A percentile compares a stretch with the other conserved stretches of the same genome.
These are phyloP conservation scores for Metschnikowia koreensis DNA, from an alignment of 805 yeast species.

Conservation along the genomic window DNA sequence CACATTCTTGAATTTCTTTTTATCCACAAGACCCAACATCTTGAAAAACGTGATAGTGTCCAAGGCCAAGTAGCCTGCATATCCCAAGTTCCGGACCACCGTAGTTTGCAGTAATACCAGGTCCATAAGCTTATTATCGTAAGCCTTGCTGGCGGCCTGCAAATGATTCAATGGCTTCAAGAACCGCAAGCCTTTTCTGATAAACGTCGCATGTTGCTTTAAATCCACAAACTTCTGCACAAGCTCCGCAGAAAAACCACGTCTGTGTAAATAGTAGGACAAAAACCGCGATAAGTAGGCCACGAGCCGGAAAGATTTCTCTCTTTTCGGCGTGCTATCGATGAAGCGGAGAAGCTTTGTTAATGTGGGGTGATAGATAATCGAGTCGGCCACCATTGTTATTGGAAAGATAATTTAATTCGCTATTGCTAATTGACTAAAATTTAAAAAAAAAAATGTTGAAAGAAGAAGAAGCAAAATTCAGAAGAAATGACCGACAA, in stretches of 20 bases:
- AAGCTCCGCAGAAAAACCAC: slow-evolving; percentile 49
- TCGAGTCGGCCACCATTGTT: slow-evolving; percentile 62
- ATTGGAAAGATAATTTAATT: background rate
- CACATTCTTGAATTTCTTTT: slow-evolving; percentile 45
- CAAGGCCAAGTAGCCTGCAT: slow-evolving; percentile 59
- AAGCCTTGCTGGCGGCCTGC: slow-evolving; percentile 63
- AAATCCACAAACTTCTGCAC: slow-evolving; percentile 53
- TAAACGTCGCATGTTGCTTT: slow-evolving; percentile 60
- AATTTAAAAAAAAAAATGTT: background rate
- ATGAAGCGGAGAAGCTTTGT: slow-evolving; percentile 59
- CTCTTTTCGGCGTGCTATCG: slow-evolving; percentile 72
- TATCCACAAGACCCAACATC: slow-evolving; percentile 54
- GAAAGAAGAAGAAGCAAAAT: too few relatives aligned
- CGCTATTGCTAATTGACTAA: background rate
- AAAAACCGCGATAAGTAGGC: slow-evolving; percentile 81
- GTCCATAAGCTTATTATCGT: slow-evolving; percentile 69
- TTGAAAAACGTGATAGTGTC: slow-evolving; percentile 65
- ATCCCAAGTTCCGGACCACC: slow-evolving; percentile 56
- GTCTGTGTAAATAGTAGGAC: slow-evolving; percentile 55
- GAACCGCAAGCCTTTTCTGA: slow-evolving; percentile 82
- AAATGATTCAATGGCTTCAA: slow-evolving; percentile 77
- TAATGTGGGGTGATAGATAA: slow-evolving; percentile 73
- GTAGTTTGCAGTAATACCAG: slow-evolving; percentile 52
- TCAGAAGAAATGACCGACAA: background rate
- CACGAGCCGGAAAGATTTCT: slow-evolving; percentile 71